Conservation (phyloP, 805 yeast genomes). For the Suhomyces xylopsoci region DNA sequence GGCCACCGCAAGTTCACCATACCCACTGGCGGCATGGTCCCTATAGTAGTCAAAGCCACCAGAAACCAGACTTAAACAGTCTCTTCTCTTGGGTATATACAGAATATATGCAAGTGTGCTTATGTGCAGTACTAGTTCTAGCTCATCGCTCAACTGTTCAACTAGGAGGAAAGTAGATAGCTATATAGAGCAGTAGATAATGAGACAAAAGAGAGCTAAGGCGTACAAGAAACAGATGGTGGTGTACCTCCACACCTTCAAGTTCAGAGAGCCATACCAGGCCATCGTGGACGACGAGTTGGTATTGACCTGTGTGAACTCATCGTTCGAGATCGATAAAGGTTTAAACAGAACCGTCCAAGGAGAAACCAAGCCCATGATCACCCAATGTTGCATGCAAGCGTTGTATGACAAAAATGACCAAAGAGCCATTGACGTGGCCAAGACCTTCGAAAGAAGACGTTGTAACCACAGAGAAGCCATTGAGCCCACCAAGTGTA, state of each 20-base stretch:
- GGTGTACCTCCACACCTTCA: conserved; percentile 79
- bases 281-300: conserved; percentile 81
- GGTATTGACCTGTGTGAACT: conserved; percentile 59
- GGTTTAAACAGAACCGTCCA: conserved; percentile 81
- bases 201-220: conserved; percentile 97
- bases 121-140: background rate
- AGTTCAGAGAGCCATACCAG: conserved; percentile 92
- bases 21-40: conserved; percentile 29
- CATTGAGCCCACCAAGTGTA: conserved; percentile 69
- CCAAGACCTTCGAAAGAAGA: conserved; percentile 84
- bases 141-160: background rate
- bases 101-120: background rate
- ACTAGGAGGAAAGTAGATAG: background rate
- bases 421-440: conserved; percentile 74
- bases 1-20: conserved; percentile 29
- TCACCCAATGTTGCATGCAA: conserved; percentile 94
- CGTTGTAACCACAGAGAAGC: conserved; percentile 82
- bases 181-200: conserved; percentile 19
- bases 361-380: conserved; percentile 81
- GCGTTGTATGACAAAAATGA: conserved; percentile 69
- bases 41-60: conserved; percentile 23
- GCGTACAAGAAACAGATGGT: conserved; percentile 90
- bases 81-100: too few relatives aligned
- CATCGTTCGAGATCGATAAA: conserved; percentile 75
- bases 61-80: conserved; percentile 1